Conservation (phyloP, 1,139 yeast species). For the Tardiomyces depauwii region DNA sequence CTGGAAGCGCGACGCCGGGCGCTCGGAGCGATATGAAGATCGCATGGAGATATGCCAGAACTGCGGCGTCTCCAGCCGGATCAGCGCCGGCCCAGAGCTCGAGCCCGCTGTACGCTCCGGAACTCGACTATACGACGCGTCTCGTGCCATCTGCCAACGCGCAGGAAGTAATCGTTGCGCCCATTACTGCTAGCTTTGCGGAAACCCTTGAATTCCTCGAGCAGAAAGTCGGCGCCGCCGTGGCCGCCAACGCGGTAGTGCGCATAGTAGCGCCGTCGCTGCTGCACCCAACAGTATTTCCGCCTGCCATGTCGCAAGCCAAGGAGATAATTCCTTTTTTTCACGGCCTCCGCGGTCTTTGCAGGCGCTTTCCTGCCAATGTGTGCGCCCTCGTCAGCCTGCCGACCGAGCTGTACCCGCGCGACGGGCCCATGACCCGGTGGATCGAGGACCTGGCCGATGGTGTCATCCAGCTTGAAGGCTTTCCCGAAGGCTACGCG, state of each 20-base stretch:
- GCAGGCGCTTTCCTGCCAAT: constrained; percentile 39
- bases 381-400: constrained; percentile 41
- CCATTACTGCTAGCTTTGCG: constrained; percentile 3
- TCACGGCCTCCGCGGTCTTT: constrained; percentile 45
- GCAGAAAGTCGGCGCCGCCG: constrained; percentile 2
- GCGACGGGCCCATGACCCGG: constrained; percentile 35
- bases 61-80: constrained; percentile 1
- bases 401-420: constrained; percentile 58
- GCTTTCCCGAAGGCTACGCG: constrained; percentile 68
- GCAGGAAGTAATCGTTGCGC: neutral
- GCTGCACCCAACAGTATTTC: constrained; percentile 67
- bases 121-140: constrained; percentile 53
- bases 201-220: constrained; percentile 7
- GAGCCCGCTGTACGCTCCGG: neutral
- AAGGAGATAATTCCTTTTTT: constrained; percentile 48
- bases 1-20: constrained; percentile 41
- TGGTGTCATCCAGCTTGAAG: constrained; percentile 63
- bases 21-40: constrained; percentile 33
- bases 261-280: constrained; percentile 67
- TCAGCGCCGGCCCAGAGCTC: constrained; percentile 3
- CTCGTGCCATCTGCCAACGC: constrained; percentile 48
- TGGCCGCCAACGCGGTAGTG: constrained; percentile 30
- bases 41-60: constrained; percentile 38
- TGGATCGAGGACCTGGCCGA: constrained; percentile 55
- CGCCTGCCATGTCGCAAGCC: constrained; percentile 41